These are phyloP conservation scores for Heliosperma pusillum DNA, from an alignment of 148 eudicot genomes.

Conservation along the genomic window DNA sequence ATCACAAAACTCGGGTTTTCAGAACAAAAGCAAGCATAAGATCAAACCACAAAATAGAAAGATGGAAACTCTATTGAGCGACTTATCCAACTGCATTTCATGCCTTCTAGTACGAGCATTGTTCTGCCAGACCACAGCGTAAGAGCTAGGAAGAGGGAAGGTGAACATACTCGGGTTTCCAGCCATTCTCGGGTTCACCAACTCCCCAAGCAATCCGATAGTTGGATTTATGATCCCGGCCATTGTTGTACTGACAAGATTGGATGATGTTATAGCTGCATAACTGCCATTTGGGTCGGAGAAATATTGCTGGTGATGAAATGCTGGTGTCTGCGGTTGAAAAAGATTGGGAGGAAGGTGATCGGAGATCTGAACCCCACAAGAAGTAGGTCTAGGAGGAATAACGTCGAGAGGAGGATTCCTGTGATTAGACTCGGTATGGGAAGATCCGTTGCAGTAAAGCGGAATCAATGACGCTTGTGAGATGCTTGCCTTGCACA, in stretches of 20 bases:
- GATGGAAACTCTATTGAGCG: conserved; percentile 58
- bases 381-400: conserved; percentile 62
- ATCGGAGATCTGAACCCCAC: conserved; percentile 22
- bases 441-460: conserved; percentile 54
- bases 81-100: conserved; percentile 63
- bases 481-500: conserved; percentile 74
- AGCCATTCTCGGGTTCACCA: conserved; percentile 65
- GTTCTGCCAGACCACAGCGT: conserved; percentile 29
- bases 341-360: conserved; percentile 30
- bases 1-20: background rate
- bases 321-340: conserved; percentile 32
- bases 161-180: conserved; percentile 49
- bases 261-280: conserved; percentile 30
- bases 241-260: conserved; percentile 35
- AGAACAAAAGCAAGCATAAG: conserved; percentile 31
- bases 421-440: conserved; percentile 30
- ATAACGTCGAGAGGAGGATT: conserved; percentile 34
- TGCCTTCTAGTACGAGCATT: conserved; percentile 68
- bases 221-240: conserved; percentile 49
- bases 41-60: conserved; percentile 63
- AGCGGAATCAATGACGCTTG: conserved; percentile 63
- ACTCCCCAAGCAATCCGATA: conserved; percentile 61
- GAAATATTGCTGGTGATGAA: conserved; percentile 30
- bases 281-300: conserved; percentile 30
- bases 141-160: conserved; percentile 45